Evolutionary conservation across 495 filamentous ascomycete genomes (phyloP), one percentile per base, ranked within the genome.

Genomic region (Aspergillus ostianus): DNA sequence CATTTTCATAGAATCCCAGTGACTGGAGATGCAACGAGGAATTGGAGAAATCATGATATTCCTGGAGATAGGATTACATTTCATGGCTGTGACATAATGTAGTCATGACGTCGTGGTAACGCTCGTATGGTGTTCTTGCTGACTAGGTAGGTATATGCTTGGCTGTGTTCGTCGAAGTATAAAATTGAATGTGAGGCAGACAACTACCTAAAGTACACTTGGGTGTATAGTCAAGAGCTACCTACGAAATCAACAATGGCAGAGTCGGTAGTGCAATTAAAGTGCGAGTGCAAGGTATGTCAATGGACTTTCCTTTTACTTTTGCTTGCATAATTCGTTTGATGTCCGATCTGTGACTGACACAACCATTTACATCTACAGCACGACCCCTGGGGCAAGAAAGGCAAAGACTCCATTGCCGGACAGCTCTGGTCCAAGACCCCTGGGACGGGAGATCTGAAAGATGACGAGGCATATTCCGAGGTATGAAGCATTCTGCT

Each of bases 361-460:
- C 12, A 36, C 32, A 8, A 36, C 6, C 32, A 13, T 15, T 12
- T 4, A 4, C 36, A 41, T 48, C 0, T 48, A 17, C 44, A 82
- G 79, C 78, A 81, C 49, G 80, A 82, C 56, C 57, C 62, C 0
- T 82, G 79, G 79, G 80, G 80, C 3, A 81, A 78, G 66, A 67
- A 74, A 58, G 79, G 79, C 15, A 70, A 72, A 23, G 55, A 77
- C 0, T 82, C 79, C 1, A 44, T 79, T 1, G 77, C 71, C 4
- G 80, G 72, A 0, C 63, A 68, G 12, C 61, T 80, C 2, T 79
- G 76, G 68, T 73, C 77, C 0, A 68, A 80, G 54, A 78, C 79
- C 6, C 77, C 80, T 0, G 73, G 73, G 0, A 71, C 63, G 1
- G 65, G 45, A 9, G 53, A 64, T 6, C 69, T 83, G 7, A 72